These are phyloP conservation scores for Trypanosoma scelopori DNA, from an alignment of 208 protist genomes.

Conservation along the genomic window DNA sequence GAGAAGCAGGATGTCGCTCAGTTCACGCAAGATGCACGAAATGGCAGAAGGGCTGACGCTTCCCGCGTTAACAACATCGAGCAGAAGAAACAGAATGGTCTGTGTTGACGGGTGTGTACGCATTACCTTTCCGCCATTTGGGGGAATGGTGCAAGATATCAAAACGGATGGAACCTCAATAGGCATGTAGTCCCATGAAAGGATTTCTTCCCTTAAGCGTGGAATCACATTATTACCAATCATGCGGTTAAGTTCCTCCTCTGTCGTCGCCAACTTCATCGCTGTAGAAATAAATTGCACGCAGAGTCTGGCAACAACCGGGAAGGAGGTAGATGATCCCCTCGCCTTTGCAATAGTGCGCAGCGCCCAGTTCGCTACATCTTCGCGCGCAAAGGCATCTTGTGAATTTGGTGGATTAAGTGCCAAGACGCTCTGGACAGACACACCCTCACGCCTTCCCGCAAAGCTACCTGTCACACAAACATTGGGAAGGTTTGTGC, in stretches of 20 bases:
- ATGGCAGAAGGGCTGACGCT: slow-evolving; percentile 13
- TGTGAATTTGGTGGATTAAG: slow-evolving; percentile 30
- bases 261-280: slow-evolving; percentile 62
- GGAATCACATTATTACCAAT: slow-evolving; percentile 39
- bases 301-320: slow-evolving; percentile 59
- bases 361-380: slow-evolving; percentile 48
- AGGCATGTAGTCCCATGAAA: slow-evolving; percentile 54
- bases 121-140: slow-evolving; percentile 49
- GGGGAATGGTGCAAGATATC: slow-evolving; percentile 59
- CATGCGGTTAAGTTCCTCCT: slow-evolving; percentile 44
- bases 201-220: slow-evolving; percentile 46
- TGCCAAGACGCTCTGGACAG: slow-evolving; percentile 42
- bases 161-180: slow-evolving; percentile 58
- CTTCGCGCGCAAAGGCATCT: slow-evolving; percentile 38
- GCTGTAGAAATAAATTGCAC: slow-evolving; percentile 55
- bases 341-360: slow-evolving; percentile 29
- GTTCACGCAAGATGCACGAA: slow-evolving; percentile 75
- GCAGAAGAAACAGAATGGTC: slow-evolving; percentile 59
- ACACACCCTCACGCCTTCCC: slow-evolving; percentile 39
- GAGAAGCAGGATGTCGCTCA: slow-evolving; percentile 73
- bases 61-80: slow-evolving; percentile 44
- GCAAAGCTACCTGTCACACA: slow-evolving; percentile 30
- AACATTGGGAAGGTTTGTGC: slow-evolving; percentile 22
- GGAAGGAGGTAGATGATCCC: slow-evolving; percentile 28
- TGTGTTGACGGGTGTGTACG: slow-evolving; percentile 66